Conservation (phyloP, 139 green algal species). For the Chlamydomonas applanata region DNA sequence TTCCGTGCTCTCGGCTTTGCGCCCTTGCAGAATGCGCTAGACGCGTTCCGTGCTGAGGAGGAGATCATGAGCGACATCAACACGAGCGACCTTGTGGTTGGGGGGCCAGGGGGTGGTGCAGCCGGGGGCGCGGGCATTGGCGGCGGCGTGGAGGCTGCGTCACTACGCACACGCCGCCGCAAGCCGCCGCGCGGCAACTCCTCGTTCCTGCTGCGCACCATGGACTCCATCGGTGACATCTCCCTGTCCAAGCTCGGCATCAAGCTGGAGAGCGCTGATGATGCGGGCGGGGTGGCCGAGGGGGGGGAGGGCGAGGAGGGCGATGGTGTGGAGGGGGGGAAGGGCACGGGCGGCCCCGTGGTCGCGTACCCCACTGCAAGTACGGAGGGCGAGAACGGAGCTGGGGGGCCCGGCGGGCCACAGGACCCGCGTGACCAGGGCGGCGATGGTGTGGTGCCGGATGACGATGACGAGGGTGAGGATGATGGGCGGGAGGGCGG, state of each 20-base stretch:
- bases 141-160: background rate
- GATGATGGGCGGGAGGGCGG: too few species aligned
- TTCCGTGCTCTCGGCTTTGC: too few species aligned
- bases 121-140: background rate
- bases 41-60: slow-evolving; percentile 58
- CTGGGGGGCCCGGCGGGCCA: too few species aligned
- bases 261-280: background rate
- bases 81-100: background rate
- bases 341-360: too few species aligned
- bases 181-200: slow-evolving; percentile 8
- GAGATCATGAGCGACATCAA: slow-evolving; percentile 1
- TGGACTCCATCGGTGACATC: background rate
- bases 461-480: too few species aligned
- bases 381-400: too few species aligned
- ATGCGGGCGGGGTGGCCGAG: too few species aligned
- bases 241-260: slow-evolving; percentile 6
- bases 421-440: too few species aligned
- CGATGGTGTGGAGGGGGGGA: too few species aligned
- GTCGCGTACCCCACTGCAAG: too few species aligned
- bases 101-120: background rate
- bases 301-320: too few species aligned
- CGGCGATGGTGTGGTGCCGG: too few species aligned
- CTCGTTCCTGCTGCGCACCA: slow-evolving; percentile 6
- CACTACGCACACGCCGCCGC: background rate
- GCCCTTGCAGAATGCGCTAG: slow-evolving; percentile 65